phyloP scores from a whole-genome alignment of 495 filamentous ascomycete species.

The Filosporella fistucella region DNA sequence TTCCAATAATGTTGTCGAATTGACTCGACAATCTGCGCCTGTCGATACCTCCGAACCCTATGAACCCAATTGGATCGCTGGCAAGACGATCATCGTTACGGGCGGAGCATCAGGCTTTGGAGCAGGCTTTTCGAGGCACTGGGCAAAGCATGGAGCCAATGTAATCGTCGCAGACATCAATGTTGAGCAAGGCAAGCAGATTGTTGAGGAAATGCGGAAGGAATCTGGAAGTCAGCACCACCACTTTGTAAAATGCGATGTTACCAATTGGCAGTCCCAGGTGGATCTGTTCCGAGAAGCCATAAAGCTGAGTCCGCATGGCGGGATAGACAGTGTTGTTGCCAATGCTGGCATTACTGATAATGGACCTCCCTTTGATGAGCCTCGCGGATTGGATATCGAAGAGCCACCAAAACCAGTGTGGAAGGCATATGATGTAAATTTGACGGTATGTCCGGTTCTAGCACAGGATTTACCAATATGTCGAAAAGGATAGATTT shows the following conservation, averaged over 20 bases:
- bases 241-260: slow-evolving; percentile 52
- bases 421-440: slow-evolving; percentile 52
- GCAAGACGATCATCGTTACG: slow-evolving; percentile 45
- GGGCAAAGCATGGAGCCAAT: slow-evolving; percentile 37
- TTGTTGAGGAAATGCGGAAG: slow-evolving; percentile 28
- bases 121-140: slow-evolving; percentile 34
- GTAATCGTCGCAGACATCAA: slow-evolving; percentile 47
- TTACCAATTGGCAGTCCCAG: slow-evolving; percentile 55
- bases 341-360: slow-evolving; percentile 62
- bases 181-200: slow-evolving; percentile 28
- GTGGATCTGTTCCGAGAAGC: slow-evolving; percentile 53
- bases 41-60: slow-evolving; percentile 33
- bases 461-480: no score
- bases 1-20: slow-evolving; percentile 11
- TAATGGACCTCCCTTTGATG: slow-evolving; percentile 26
- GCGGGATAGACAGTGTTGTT: slow-evolving; percentile 56
- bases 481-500: no score
- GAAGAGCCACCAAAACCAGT: slow-evolving; percentile 45
- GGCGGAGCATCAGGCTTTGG: slow-evolving; percentile 47
- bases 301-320: slow-evolving; percentile 46
- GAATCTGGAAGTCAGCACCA: slow-evolving; percentile 28
- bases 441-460: no score
- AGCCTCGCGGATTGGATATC: slow-evolving; percentile 30
- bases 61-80: slow-evolving; percentile 27
- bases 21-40: slow-evolving; percentile 26